Evolutionary conservation across 2,329 filamentous ascomycete genomes (phyloP).

Genomic region (Aquanectria penicillioides): DNA sequence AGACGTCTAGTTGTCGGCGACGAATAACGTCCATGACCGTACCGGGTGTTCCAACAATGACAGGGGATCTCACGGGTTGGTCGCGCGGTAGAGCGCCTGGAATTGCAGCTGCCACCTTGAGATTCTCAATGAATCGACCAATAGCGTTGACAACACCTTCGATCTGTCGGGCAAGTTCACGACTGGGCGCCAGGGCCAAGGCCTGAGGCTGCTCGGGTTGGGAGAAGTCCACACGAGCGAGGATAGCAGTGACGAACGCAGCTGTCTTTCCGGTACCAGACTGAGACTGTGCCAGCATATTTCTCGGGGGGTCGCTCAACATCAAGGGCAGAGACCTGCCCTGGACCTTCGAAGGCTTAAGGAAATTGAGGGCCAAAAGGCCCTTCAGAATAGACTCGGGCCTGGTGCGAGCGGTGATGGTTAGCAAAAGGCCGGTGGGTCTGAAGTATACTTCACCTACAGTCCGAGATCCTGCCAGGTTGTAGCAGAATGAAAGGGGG

Average conservation of each 20-base stretch:
- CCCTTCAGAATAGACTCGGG: constrained; percentile 75
- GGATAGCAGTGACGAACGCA: constrained; percentile 91
- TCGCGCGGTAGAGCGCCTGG: constrained; percentile 79
- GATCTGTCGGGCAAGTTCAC: constrained; percentile 95
- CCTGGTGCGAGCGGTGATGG: constrained; percentile 35
- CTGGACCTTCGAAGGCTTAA: constrained; percentile 97
- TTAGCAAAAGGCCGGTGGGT: constrained; percentile 10
- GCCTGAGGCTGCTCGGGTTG: constrained; percentile 80
- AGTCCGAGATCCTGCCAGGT: constrained; percentile 87
- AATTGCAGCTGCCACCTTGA: constrained; percentile 84
- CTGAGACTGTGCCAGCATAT: constrained; percentile 99
- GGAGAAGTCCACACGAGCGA: constrained; percentile 83
- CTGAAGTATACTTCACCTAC: constrained; percentile 55
- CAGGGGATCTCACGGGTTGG: constrained; percentile 75
- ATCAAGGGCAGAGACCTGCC: constrained; percentile 93
- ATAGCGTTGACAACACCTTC: constrained; percentile 85
- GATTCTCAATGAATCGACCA: constrained; percentile 81
- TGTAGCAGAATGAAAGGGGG: constrained; percentile 86
- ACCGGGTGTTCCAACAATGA: constrained; percentile 93
- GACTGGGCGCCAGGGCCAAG: constrained; percentile 87
- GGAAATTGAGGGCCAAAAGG: constrained; percentile 83
- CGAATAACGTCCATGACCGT: constrained; percentile 90
- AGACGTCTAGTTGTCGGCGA: constrained; percentile 77
- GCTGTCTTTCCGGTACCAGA: constrained; percentile 98
- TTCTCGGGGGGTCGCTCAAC: constrained; percentile 84